Conservation (phyloP, 2,329 filamentous ascomycete genomes). For the Pleurostoma richardsiae region DNA sequence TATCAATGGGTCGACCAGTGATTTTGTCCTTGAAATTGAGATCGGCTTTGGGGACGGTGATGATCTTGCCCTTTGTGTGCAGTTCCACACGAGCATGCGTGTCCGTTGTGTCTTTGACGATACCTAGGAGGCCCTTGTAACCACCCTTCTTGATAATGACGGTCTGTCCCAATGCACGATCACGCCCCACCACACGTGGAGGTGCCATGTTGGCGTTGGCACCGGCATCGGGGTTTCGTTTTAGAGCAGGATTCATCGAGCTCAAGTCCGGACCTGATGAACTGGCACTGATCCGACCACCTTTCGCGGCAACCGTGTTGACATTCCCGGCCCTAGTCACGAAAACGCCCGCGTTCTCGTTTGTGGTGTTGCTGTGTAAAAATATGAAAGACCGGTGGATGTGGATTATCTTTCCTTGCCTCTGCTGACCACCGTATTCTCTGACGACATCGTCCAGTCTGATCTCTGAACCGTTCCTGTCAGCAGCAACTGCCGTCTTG, state of each 20-base stretch:
- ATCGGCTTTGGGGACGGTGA: slow-evolving; percentile 76
- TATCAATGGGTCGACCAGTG: slow-evolving; percentile 74
- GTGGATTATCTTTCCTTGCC: slow-evolving; percentile 85
- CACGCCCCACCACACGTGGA: slow-evolving; percentile 72
- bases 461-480: slow-evolving; percentile 90
- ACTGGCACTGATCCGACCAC: slow-evolving; percentile 65
- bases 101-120: slow-evolving; percentile 92
- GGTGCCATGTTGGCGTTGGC: slow-evolving; percentile 57
- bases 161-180: slow-evolving; percentile 84
- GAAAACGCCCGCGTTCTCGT: slow-evolving; percentile 85
- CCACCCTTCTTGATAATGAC: slow-evolving; percentile 82
- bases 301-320: slow-evolving; percentile 89
- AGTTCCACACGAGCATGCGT: slow-evolving; percentile 83
- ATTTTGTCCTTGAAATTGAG: slow-evolving; percentile 82
- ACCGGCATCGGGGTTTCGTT: slow-evolving; percentile 57
- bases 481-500: slow-evolving; percentile 82
- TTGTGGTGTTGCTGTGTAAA: slow-evolving; percentile 75
- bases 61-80: slow-evolving; percentile 88
- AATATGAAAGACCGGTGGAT: slow-evolving; percentile 93
- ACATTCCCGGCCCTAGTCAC: slow-evolving; percentile 83
- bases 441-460: slow-evolving; percentile 87
- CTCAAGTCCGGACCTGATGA: slow-evolving; percentile 70
- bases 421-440: slow-evolving; percentile 79
- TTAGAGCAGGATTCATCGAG: slow-evolving; percentile 88
- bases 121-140: slow-evolving; percentile 89